phyloP scores from a whole-genome alignment of 345 rosid species.

The Lumnitzera racemosa region DNA sequence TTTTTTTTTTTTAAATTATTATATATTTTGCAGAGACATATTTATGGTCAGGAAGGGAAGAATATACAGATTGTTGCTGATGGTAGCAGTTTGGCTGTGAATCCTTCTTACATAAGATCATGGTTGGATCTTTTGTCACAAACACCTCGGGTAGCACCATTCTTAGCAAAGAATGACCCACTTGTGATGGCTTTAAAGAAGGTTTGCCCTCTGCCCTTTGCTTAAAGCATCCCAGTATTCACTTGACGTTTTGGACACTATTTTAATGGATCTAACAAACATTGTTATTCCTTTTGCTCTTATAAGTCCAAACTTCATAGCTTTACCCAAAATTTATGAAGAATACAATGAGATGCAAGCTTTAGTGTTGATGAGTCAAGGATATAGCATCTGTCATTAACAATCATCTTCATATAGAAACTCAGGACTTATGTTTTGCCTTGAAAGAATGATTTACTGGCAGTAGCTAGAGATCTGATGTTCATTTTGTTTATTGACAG shows the following conservation, averaged over 20 bases:
- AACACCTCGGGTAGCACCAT: constrained; percentile 95
- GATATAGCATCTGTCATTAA: too few relatives aligned
- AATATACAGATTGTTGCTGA: constrained; percentile 69
- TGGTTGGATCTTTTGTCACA: constrained; percentile 86
- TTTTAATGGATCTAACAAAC: background rate
- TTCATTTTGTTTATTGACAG: constrained; percentile 35
- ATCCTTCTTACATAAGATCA: constrained; percentile 60
- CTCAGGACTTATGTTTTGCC: background rate
- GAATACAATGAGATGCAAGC: too few relatives aligned
- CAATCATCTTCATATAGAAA: too few relatives aligned
- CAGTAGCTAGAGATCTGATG: background rate
- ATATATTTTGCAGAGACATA: constrained; percentile 50
- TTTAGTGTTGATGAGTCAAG: too few relatives aligned
- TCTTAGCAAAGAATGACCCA: constrained; percentile 82
- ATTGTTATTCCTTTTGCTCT: background rate
- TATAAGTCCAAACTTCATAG: background rate
- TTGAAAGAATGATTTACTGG: background rate
- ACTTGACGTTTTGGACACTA: background rate
- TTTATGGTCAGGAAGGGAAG: constrained; percentile 81
- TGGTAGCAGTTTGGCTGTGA: constrained; percentile 74
- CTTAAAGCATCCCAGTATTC: background rate
- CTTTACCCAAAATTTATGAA: too few relatives aligned
- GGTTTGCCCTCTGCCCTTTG: constrained; percentile 27
- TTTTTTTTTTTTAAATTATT: background rate
- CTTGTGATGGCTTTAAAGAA: constrained; percentile 69